These are phyloP conservation scores for Lodderomyces parapsilosis DNA, from an alignment of 1,139 yeast genomes.

Conservation along the genomic window DNA sequence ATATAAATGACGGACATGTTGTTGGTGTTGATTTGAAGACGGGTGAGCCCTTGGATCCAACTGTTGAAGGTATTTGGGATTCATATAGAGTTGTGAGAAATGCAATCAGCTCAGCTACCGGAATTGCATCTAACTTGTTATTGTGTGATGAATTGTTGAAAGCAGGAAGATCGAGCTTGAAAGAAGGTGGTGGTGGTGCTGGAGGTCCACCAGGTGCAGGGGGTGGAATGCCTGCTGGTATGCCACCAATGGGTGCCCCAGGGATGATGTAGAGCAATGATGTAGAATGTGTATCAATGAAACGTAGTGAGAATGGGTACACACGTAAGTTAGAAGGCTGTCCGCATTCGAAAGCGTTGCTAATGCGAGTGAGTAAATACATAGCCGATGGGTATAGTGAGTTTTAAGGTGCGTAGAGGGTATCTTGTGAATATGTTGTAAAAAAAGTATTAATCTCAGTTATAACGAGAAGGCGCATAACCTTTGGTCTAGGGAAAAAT, in stretches of 20 bases:
- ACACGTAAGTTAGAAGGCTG: no score
- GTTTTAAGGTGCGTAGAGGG: no score
- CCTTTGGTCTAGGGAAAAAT: no score
- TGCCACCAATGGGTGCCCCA: conserved; percentile 10
- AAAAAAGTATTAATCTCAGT: no score
- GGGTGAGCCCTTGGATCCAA: conserved; percentile 96
- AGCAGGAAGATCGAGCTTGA: conserved; percentile 92
- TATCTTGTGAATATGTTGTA: no score
- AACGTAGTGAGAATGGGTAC: background rate
- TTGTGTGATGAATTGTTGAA: conserved; percentile 94
- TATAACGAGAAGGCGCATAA: no score
- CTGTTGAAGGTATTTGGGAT: conserved; percentile 95
- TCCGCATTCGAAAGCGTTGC: no score
- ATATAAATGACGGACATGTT: conserved; percentile 72
- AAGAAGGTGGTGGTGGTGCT: conserved; percentile 46
- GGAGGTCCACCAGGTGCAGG: conserved; percentile 17
- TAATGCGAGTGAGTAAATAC: no score
- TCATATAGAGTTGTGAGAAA: conserved; percentile 91
- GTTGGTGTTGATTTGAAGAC: conserved; percentile 89
- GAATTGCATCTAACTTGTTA: conserved; percentile 88
- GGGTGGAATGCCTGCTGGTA: conserved; percentile 17
- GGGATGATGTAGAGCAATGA: conserved; percentile 5
- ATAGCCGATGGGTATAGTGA: no score
- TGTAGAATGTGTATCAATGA: background rate
- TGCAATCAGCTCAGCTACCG: conserved; percentile 89